A percentile compares a stretch with the other conserved stretches of the same genome.
These are phyloP conservation scores for Arthroderma sp. DNA, from an alignment of 2,329 filamentous ascomycete species.

Conservation along the genomic window DNA sequence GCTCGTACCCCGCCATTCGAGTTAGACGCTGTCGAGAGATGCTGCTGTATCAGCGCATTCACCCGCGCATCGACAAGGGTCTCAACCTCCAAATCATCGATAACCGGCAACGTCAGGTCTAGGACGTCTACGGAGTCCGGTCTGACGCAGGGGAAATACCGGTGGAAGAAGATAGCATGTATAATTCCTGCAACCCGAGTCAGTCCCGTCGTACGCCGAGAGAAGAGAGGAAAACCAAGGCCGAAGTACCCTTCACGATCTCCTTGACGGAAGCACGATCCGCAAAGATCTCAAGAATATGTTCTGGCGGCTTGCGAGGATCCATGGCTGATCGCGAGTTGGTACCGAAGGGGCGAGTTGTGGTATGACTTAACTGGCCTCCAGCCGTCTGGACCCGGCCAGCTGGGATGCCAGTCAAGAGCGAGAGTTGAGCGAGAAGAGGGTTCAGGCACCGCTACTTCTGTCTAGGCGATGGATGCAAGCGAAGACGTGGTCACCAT, in stretches of 20 bases:
- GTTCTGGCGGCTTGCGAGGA: slow-evolving; percentile 61
- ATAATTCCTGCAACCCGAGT: slow-evolving; percentile 56
- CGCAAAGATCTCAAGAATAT: slow-evolving; percentile 85
- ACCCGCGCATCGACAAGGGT: slow-evolving; percentile 86
- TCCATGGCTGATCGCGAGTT: slow-evolving; percentile 40
- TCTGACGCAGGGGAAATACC: slow-evolving; percentile 79
- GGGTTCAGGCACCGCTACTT: neutral
- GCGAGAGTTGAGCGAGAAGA: neutral
- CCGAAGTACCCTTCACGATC: slow-evolving; percentile 66
- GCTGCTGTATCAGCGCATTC: slow-evolving; percentile 62
- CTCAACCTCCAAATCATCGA: slow-evolving; percentile 82
- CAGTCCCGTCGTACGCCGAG: neutral
- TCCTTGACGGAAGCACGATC: slow-evolving; percentile 83
- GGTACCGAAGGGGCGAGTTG: too few relatives aligned
- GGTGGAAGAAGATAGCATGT: slow-evolving; percentile 97
- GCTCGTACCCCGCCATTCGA: slow-evolving; percentile 53
- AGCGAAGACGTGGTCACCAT: neutral
- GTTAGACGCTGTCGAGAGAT: slow-evolving; percentile 50
- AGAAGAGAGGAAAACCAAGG: neutral
- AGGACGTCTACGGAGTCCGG: slow-evolving; percentile 80
- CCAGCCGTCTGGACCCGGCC: too few relatives aligned
- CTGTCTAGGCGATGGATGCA: neutral
- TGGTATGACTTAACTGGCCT: too few relatives aligned
- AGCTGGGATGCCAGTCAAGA: too few relatives aligned
- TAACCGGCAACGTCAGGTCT: slow-evolving; percentile 77